Base-by-base conservation (phyloP, 1,284 basidiomycete species). In the Ustilago bromivora region DNA sequence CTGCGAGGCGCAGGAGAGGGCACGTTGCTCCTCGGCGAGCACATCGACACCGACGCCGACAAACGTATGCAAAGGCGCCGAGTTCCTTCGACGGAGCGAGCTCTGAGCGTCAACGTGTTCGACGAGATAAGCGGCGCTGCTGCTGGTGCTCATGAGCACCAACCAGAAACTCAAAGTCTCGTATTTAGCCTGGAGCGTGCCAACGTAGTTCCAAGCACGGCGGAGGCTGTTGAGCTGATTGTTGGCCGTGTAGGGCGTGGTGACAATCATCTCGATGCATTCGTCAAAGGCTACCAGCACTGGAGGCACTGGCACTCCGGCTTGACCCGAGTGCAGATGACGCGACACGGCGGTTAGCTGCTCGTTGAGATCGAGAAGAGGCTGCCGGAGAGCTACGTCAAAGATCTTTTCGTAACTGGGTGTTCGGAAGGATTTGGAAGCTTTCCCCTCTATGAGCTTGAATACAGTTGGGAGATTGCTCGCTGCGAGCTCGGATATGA, bases 381-480 rank as follows among this genome's bases (percentile, higher is more conserved):
- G 17, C 6, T 41, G 2, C 7, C 1, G 0, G 13, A 41, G 13
- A 17, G 6, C 6, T 2, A 6, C 0, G 15, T 5, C 7, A 17
- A 41, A 41, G 40, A 41, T 15, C 2, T 0, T 12, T 15, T 41
- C 10, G 17, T 41, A 15, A 17, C 6, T 17, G 15, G 7, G 40
- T 0, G 0, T 15, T 12, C 1, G 1, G 7, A 17, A 0, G 7
- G 9, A 17, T 28, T 28, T 0, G 23, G 3, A 28, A 15, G 17
- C 2, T 15, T 41, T 15, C 13, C 17, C 0, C 40, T 2, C 40
- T 17, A 9, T 2, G 36, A 15, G 6, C 0, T 15, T 12, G 15
- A 0, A 2, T 6, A 41, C 12, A 41, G 2, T 41, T 6, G 40
- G 40, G 13, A 41, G 40, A 11, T 41, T 4, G 1, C 1, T 11